These are phyloP conservation scores for Trypanosoma avium DNA, from an alignment of 208 protist species.

Conservation along the genomic window DNA sequence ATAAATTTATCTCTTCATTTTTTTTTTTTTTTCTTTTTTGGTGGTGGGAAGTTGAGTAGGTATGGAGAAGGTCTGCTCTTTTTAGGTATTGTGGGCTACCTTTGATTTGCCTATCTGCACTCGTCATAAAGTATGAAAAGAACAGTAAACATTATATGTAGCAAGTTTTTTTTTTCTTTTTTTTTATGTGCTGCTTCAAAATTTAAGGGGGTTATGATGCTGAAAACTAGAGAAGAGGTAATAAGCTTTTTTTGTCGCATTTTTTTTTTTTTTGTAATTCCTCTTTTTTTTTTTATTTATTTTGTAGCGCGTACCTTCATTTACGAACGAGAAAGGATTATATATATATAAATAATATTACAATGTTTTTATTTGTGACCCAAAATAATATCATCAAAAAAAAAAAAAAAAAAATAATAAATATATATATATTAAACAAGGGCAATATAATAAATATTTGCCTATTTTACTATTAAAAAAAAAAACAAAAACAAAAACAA, in stretches of 20 bases:
- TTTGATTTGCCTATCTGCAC: too few species aligned
- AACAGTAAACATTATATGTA: too few species aligned
- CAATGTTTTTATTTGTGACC: too few species aligned
- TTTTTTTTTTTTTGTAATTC: too few species aligned
- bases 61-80: not conserved
- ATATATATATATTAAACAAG: not conserved
- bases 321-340: too few species aligned
- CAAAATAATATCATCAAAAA: not conserved
- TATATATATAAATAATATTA: too few species aligned
- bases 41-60: not conserved
- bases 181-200: not conserved
- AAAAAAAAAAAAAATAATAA: not conserved
- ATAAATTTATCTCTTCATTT: constrained; percentile 10
- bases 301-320: too few species aligned
- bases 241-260: too few species aligned
- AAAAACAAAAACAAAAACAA: not conserved
- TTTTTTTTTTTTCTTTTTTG: constrained; percentile 6
- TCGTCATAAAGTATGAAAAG: too few species aligned
- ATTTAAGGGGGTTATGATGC: too few species aligned
- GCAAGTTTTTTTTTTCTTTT: constrained; percentile 7
- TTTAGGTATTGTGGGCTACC: not conserved
- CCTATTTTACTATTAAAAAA: not conserved
- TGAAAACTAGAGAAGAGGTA: too few species aligned
- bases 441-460: not conserved
- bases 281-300: too few species aligned